Evolutionary conservation across 2,329 filamentous ascomycete genomes (phyloP), one percentile per base, ranked within the genome.

Genomic region (Ceratocystiopsis sp.): DNA sequence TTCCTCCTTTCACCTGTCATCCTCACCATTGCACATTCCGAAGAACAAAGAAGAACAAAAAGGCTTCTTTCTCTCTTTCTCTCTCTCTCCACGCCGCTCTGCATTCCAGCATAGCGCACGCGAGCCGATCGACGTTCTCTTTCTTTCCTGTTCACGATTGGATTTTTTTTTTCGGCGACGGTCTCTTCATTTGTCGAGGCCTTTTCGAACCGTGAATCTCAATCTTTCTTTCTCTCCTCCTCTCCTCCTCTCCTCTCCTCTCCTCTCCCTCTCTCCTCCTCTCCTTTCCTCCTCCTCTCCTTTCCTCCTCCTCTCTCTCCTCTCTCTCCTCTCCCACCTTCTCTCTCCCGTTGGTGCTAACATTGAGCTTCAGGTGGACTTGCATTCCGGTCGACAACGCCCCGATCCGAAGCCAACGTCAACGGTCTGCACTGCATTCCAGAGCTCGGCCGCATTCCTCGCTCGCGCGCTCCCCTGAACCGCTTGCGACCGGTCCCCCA

Each of bases 311-410:
- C 10, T 11, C 19, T 38, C 15, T 40, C 29, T 17, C 17, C 25
- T 21, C 19, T 11, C 6, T 17, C n/a, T 17, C n/a, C 32, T 35
- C 39, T 41, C 38, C 19, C 37, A 35, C 36, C 11, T 32, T 17
- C 18, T 35, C 7, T 8, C 17, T 21, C 18, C 34, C 34, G 36
- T 46, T 41, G 21, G 37, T 43, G 25, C 36, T 41, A 15, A 40
- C 38, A 16, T 19, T 36, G 19, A 33, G 15, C 15, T 19, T n/a
- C 25, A 25, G 25, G 19, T 14, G 32, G 32, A 35, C 37, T 33
- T 40, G 18, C 43, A 44, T 44, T 44, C 43, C 43, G 41, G 35
- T 38, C 43, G 29, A 40, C 32, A 38, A n/a, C 37, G 37, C n/a
- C 13, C 16, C 42, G 35, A 42, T 21, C 45, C 45, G 42, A 38